Base-by-base conservation (phyloP, 2,329 filamentous ascomycete genomes). In the Rhynchosporium secalis region DNA sequence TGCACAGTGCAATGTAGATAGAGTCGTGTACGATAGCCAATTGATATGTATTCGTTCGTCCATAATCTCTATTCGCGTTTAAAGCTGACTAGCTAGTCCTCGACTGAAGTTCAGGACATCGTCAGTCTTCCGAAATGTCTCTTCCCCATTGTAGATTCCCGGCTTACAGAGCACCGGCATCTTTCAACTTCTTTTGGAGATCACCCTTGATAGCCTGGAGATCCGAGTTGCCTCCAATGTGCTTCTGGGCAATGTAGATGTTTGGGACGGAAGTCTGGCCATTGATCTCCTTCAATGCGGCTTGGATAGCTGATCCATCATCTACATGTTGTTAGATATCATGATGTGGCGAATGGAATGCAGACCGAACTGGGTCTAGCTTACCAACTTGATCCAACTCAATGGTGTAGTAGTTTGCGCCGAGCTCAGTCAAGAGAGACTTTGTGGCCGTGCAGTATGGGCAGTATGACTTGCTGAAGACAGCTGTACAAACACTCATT, bases 381-480 rank as follows among this genome's bases (percentile, higher is more conserved):
- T 60, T 81, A 95, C 91, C 81, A 70, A 91, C 83, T 79, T 93
- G 79, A 79, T 99, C 93, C 66, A 99, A 82, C 83, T 99, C 95
- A 62, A 95, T 80, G 61, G 84, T 75, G 73, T 84, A 86, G 77
- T 85, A 93, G 71, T 92, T 89, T 65, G 90, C 91, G 68, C 87
- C 86, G 62, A 86, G 71, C 62, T 86, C 80, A 73, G 82, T 84
- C 71, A 99, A 81, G 56, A 91, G 82, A 62, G 81, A 73, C 86
- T 98, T 98, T 70, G 89, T 86, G 64, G 87, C 82, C 62, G 79
- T 83, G 84, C 94, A 98, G 85, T 96, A 96, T 12, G 93, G 92
- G 85, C 95, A 99, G 81, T 92, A 96, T 15, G 89, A 91, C 82
- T 99, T 99, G 79, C 89, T 93, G 84, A 99, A 99, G 76, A 99